Evolutionary conservation across 345 rosid species (phyloP).

Genomic region (Hibiscus mutabilis): DNA sequence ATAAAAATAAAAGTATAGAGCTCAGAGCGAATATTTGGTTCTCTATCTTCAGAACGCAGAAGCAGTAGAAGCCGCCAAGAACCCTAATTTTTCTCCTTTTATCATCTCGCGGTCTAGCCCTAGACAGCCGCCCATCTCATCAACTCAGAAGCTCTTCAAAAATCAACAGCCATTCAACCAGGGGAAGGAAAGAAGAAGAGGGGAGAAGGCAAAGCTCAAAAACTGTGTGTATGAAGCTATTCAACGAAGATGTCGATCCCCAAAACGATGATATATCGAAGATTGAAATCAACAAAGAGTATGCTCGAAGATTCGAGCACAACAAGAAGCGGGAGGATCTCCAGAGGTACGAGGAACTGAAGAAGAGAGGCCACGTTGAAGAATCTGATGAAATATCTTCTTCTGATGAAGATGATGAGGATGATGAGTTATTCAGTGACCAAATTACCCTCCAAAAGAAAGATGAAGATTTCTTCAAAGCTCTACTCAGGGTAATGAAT

Average conservation of each 20-base stretch:
- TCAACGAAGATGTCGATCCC: conserved; percentile 33
- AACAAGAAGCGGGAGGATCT: conserved; percentile 65
- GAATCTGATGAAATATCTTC: conserved; percentile 28
- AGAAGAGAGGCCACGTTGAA: conserved; percentile 34
- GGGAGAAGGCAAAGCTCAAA: not conserved
- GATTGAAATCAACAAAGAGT: conserved; percentile 53
- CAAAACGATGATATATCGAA: conserved; percentile 25
- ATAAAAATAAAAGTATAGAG: no score
- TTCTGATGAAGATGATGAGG: conserved; percentile 14
- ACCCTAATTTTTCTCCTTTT: no score
- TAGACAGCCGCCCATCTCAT: not conserved
- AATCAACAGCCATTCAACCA: not conserved
- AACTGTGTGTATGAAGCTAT: conserved; percentile 36
- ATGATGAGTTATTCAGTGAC: not conserved
- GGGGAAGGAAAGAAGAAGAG: not conserved
- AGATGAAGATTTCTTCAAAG: conserved; percentile 38
- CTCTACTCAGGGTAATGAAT: conserved; percentile 38
- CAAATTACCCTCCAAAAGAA: conserved; percentile 8
- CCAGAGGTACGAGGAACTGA: conserved; percentile 43
- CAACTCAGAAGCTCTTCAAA: not conserved
- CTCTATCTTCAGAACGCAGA: no score
- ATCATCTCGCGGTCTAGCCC: not conserved
- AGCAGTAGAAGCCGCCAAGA: no score
- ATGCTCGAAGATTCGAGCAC: conserved; percentile 42
- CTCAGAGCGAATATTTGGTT: no score